Percentiles rank a stretch among this genome's conserved stretches.
phyloP scores from a whole-genome alignment of 2,329 filamentous ascomycete genomes.

The Stagonosporopsis vannaccii region DNA sequence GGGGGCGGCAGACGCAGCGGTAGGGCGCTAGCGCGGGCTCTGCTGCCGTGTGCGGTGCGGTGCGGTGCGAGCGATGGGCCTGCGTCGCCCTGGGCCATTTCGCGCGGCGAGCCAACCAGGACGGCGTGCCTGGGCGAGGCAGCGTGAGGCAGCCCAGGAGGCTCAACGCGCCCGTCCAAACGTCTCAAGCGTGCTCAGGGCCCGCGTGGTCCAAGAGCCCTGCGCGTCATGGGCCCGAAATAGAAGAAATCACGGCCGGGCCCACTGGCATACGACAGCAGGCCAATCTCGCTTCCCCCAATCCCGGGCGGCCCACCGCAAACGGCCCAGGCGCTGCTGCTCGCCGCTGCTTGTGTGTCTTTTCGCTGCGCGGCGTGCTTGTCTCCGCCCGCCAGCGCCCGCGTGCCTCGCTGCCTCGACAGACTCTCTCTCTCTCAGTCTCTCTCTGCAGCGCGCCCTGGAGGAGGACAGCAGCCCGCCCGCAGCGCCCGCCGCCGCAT shows the following conservation, averaged over 20 bases:
- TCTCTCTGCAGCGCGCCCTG: conserved; percentile 5
- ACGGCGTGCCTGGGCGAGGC: neutral
- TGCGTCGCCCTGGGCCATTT: neutral
- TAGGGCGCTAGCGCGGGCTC: too few relatives aligned
- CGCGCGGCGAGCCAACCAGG: neutral
- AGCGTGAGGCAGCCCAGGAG: neutral
- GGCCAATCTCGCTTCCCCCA: conserved; percentile 27
- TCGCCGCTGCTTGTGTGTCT: conserved; percentile 17
- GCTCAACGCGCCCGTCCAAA: neutral
- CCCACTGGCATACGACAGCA: neutral
- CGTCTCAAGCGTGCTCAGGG: conserved; percentile 5
- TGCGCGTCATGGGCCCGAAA: conserved; percentile 17
- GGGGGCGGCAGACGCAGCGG: neutral
- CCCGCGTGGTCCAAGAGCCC: conserved; percentile 4
- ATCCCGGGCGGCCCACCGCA: conserved; percentile 16
- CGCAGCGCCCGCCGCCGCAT: too few relatives aligned
- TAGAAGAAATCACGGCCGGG: conserved; percentile 8
- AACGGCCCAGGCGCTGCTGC: conserved; percentile 9
- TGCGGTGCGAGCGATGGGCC: neutral
- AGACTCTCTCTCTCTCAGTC: conserved; percentile 38
- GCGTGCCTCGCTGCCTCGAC: conserved; percentile 20
- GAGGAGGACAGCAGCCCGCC: conserved; percentile 5
- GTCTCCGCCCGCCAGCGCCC: neutral
- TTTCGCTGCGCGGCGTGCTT: conserved; percentile 20
- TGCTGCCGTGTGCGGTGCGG: conserved; percentile 7